phyloP scores from a whole-genome alignment of 257 asterid species.

The Osmanthus fragrans region DNA sequence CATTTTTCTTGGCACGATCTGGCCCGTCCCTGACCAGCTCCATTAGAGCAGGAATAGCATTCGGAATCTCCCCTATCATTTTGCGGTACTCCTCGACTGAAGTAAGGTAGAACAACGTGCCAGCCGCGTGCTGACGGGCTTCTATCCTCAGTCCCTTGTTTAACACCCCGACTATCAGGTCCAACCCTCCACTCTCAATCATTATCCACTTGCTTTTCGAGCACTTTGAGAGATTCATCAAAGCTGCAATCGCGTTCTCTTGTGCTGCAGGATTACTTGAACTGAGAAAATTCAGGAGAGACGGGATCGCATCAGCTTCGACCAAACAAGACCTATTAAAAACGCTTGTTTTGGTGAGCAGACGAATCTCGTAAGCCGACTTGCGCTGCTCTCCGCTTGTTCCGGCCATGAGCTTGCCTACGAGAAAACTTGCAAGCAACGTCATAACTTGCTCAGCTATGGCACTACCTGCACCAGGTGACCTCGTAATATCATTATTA shows the following conservation, averaged over 20 bases:
- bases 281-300: conserved; percentile 45
- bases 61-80: conserved; percentile 52
- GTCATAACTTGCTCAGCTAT: conserved; percentile 52
- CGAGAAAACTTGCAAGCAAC: conserved; percentile 56
- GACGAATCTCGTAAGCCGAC: conserved; percentile 65
- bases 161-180: conserved; percentile 42
- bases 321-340: conserved; percentile 77
- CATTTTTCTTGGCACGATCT: conserved; percentile 54
- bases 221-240: conserved; percentile 65
- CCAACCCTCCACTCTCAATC: conserved; percentile 54
- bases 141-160: conserved; percentile 47
- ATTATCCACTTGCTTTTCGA: conserved; percentile 38
- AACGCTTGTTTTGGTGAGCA: conserved; percentile 74
- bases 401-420: conserved; percentile 43
- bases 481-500: conserved; percentile 13
- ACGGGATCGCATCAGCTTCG: conserved; percentile 56
- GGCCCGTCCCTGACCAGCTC: conserved; percentile 47
- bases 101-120: conserved; percentile 66
- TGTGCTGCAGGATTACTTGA: conserved; percentile 40
- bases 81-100: conserved; percentile 61
- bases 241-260: conserved; percentile 59
- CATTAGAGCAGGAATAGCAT: conserved; percentile 48
- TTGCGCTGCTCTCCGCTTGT: conserved; percentile 41
- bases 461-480: conserved; percentile 33
- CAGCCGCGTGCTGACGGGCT: conserved; percentile 80